Conservation (phyloP, 2,329 filamentous ascomycete genomes). For the Metarhizium brunneum region DNA sequence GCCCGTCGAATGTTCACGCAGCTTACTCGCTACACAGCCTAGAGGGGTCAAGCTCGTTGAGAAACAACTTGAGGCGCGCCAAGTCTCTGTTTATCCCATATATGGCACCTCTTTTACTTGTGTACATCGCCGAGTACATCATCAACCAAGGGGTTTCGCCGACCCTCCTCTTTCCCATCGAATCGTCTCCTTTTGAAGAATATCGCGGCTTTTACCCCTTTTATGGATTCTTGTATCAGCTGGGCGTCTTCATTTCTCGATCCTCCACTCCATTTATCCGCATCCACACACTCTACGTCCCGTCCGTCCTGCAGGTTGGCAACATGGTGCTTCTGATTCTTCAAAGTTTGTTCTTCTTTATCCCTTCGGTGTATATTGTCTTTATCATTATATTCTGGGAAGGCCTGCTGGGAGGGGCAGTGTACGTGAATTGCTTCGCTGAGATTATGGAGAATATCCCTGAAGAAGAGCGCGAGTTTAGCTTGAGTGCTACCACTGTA, state of each 20-base stretch:
- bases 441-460: conserved; percentile 82
- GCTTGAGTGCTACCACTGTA: conserved; percentile 78
- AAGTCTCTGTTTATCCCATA: conserved; percentile 63
- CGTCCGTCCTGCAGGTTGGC: conserved; percentile 69
- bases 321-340: conserved; percentile 67
- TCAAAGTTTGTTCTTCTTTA: conserved; percentile 71
- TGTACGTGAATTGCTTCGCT: conserved; percentile 94
- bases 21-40: conserved; percentile 23
- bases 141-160: conserved; percentile 94
- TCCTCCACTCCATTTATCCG: conserved; percentile 84
- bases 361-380: conserved; percentile 79
- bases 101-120: conserved; percentile 85
- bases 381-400: conserved; percentile 90
- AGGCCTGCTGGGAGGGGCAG: conserved; percentile 77
- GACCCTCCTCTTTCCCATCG: conserved; percentile 77
- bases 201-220: conserved; percentile 89
- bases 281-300: conserved; percentile 71
- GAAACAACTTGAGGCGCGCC: conserved; percentile 54
- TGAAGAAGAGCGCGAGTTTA: conserved; percentile 77
- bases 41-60: conserved; percentile 23
- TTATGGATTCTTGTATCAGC: conserved; percentile 90
- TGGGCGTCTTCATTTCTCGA: conserved; percentile 89
- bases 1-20: conserved; percentile 28
- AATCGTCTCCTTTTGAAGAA: conserved; percentile 65
- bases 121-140: conserved; percentile 93